A percentile compares a stretch with the other conserved stretches of the same genome.
phyloP scores from a whole-genome alignment of 1,284 basidiomycete species.

The Fomitopsis pinicola region DNA sequence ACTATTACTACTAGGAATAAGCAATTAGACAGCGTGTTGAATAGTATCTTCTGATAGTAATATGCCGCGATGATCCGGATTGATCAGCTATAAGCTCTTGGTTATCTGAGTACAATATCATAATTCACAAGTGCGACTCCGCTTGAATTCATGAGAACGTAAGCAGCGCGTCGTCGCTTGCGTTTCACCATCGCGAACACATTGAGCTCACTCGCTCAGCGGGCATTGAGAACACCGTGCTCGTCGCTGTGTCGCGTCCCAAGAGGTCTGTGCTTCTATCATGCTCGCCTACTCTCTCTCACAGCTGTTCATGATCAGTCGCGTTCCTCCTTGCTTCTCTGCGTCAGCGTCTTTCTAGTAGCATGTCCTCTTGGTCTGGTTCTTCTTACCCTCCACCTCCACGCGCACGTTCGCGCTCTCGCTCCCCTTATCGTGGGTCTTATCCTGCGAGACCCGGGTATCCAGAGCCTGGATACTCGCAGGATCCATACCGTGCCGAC shows the following conservation, averaged over 20 bases:
- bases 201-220: constrained; percentile 40
- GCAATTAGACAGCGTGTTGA: constrained; percentile 46
- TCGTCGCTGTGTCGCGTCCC: constrained; percentile 51
- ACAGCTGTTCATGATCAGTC: constrained; percentile 54
- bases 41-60: constrained; percentile 45
- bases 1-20: constrained; percentile 2
- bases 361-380: constrained; percentile 59
- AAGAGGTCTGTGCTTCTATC: constrained; percentile 84
- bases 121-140: neutral
- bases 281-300: constrained; percentile 71
- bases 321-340: constrained; percentile 59
- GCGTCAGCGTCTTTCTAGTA: constrained; percentile 53
- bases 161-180: constrained; percentile 15
- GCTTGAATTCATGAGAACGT: constrained; percentile 39
- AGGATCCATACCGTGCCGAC: constrained; percentile 54
- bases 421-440: constrained; percentile 58
- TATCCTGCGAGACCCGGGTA: constrained; percentile 53
- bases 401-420: constrained; percentile 72
- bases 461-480: constrained; percentile 49
- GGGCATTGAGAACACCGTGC: constrained; percentile 50
- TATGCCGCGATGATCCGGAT: neutral
- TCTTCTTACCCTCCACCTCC: constrained; percentile 61
- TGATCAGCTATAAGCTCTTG: neutral
- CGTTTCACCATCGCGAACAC: constrained; percentile 64
- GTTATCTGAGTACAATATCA: neutral